phyloP scores from a whole-genome alignment of 1,139 yeast genomes.

The Lodderomyces margitis region DNA sequence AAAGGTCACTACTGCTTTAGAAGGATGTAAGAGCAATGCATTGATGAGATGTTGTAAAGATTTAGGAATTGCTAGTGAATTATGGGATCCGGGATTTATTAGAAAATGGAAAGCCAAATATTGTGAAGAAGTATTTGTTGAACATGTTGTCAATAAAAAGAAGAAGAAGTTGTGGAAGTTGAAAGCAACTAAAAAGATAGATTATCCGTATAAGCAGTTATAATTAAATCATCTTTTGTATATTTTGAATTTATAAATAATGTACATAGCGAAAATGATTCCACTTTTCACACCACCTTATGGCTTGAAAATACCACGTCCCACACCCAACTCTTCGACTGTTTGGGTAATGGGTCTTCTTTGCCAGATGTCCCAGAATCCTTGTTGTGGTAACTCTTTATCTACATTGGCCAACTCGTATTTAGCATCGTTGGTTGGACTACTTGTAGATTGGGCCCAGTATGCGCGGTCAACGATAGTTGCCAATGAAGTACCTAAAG shows the following conservation, averaged over 20 bases:
- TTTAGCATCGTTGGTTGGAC: conserved; percentile 38
- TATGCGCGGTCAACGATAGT: conserved; percentile 41
- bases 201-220: conserved; percentile 13
- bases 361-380: conserved; percentile 79
- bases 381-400: conserved; percentile 50
- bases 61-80: conserved; percentile 91
- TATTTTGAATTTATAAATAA: conserved; percentile 1
- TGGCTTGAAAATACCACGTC: conserved; percentile 51
- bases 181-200: conserved; percentile 30
- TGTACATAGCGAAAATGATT: conserved; percentile 2
- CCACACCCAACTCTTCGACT: conserved; percentile 69
- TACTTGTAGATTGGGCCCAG: conserved; percentile 45
- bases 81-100: conserved; percentile 95
- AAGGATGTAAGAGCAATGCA: conserved; percentile 96
- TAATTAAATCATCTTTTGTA: conserved; percentile 1
- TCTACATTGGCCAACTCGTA: conserved; percentile 37
- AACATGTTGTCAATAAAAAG: conserved; percentile 75
- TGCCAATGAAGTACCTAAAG: conserved; percentile 40
- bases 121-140: conserved; percentile 85
- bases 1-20: conserved; percentile 93
- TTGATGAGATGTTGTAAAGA: conserved; percentile 98
- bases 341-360: conserved; percentile 85
- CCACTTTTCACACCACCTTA: conserved; percentile 10
- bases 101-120: conserved; percentile 70
- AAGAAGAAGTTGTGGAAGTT: conserved; percentile 88